These are phyloP conservation scores for Acanthamoeba triangularis DNA, from an alignment of 208 protist species.

Conservation along the genomic window DNA sequence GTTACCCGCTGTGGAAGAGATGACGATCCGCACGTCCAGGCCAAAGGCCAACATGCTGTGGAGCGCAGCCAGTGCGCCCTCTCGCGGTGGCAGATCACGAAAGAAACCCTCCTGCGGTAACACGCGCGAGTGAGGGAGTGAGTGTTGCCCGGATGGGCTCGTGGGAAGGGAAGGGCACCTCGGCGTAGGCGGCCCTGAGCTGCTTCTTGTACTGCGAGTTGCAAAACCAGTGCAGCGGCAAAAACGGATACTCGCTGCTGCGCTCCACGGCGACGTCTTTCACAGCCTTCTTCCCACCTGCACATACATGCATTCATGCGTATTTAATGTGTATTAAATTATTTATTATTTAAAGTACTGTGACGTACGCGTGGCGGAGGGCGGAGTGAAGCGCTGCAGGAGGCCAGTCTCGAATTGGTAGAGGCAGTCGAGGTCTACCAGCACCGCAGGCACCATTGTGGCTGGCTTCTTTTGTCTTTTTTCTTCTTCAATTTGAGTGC, in stretches of 20 bases:
- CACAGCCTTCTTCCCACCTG: background rate
- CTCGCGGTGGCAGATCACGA: background rate
- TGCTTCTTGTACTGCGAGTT: constrained; percentile 1
- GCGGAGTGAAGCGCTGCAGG: background rate
- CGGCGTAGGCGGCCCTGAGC: background rate
- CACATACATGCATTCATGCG: too few relatives aligned
- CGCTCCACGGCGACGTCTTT: background rate
- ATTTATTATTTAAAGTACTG: too few relatives aligned
- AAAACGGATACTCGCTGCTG: background rate
- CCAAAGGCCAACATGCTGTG: constrained; percentile 36
- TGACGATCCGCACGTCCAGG: background rate
- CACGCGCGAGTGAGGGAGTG: background rate
- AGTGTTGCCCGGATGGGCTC: too few relatives aligned
- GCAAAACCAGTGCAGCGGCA: constrained; percentile 1
- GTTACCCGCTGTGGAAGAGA: background rate
- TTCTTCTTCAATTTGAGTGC: too few relatives aligned
- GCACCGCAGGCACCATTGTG: background rate
- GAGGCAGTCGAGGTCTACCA: background rate
- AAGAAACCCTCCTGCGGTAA: background rate
- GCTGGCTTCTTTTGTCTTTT: too few relatives aligned
- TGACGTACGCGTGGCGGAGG: background rate
- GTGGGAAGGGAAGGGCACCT: background rate
- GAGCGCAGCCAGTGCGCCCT: background rate
- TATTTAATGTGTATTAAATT: too few relatives aligned
- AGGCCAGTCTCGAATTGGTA: background rate